Evolutionary conservation across 805 yeast genomes (phyloP).

Genomic region (Starmerella kuoi): DNA sequence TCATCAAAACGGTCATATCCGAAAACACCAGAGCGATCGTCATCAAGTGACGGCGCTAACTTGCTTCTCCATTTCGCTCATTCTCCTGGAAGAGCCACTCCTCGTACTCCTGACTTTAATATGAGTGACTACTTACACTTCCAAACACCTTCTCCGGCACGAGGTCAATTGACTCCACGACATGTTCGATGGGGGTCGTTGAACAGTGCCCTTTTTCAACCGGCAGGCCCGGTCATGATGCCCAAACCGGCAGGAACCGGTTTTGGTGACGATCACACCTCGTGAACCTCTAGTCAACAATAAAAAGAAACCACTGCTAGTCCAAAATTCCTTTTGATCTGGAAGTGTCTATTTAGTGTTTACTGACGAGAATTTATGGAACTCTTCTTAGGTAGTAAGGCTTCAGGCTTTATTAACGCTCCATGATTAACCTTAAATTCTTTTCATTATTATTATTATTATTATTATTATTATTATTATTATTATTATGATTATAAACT

Average conservation of each 20-base stretch:
- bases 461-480: no score
- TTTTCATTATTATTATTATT: no score
- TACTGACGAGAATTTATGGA: no score
- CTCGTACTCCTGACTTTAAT: conserved; percentile 42
- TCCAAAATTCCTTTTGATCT: no score
- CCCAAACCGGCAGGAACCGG: conserved; percentile 1
- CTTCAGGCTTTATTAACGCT: no score
- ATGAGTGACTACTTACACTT: conserved; percentile 73
- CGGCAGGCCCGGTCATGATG: not conserved
- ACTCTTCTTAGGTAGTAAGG: no score
- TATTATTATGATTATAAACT: no score
- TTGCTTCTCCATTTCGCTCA: conserved; percentile 70
- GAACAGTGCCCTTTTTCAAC: conserved; percentile 12
- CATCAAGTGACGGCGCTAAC: conserved; percentile 58
- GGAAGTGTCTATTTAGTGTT: no score
- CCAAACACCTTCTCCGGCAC: conserved; percentile 49
- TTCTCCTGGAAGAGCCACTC: conserved; percentile 43
- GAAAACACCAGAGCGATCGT: conserved; percentile 24
- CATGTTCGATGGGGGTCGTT: conserved; percentile 13
- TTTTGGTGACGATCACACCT: not conserved
- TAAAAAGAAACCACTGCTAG: not conserved
- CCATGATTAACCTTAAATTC: no score
- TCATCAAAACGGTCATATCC: conserved; percentile 19
- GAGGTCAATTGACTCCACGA: conserved; percentile 13
- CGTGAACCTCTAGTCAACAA: not conserved